Percentiles rank a stretch among this genome's conserved stretches.
Evolutionary conservation across 1,284 basidiomycete species (phyloP).

Genomic region (Pseudozyma hubeiensis): DNA sequence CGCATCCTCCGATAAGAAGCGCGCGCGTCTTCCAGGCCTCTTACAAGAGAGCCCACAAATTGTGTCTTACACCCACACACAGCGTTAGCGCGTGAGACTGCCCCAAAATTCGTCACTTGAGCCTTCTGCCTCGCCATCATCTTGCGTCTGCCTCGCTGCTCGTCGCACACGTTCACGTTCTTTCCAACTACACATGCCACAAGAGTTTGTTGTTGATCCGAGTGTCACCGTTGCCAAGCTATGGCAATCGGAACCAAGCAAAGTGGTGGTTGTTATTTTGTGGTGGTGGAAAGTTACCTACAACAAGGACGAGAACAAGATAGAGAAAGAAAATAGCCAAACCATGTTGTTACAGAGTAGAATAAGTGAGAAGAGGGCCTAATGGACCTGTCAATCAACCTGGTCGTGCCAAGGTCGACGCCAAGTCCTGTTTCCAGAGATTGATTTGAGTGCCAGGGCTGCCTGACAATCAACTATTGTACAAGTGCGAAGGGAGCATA

Average conservation of each 20-base stretch:
- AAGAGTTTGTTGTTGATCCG: background rate
- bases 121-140: too few relatives aligned
- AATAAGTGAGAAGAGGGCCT: constrained; percentile 1
- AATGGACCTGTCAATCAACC: background rate
- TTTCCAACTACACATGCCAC: too few relatives aligned
- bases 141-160: too few relatives aligned
- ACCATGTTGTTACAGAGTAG: constrained; percentile 25
- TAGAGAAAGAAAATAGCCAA: constrained; percentile 14
- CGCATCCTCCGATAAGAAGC: background rate
- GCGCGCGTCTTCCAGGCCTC: too few relatives aligned
- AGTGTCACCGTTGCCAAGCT: background rate
- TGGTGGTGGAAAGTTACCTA: constrained; percentile 6
- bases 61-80: too few relatives aligned
- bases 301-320: constrained; percentile 4
- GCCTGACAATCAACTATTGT: constrained; percentile 32
- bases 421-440: constrained; percentile 7
- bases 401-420: background rate
- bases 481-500: constrained; percentile 6
- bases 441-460: constrained; percentile 18
- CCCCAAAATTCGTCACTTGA: too few relatives aligned
- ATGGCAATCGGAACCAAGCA: constrained; percentile 1
- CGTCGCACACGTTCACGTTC: too few relatives aligned
- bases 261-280: constrained; percentile 8
- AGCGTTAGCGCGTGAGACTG: too few relatives aligned
- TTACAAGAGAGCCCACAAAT: too few relatives aligned